Evolutionary conservation across 176 grass and related monocot genomes (phyloP).

Genomic region (Phoenix roebelenii): DNA sequence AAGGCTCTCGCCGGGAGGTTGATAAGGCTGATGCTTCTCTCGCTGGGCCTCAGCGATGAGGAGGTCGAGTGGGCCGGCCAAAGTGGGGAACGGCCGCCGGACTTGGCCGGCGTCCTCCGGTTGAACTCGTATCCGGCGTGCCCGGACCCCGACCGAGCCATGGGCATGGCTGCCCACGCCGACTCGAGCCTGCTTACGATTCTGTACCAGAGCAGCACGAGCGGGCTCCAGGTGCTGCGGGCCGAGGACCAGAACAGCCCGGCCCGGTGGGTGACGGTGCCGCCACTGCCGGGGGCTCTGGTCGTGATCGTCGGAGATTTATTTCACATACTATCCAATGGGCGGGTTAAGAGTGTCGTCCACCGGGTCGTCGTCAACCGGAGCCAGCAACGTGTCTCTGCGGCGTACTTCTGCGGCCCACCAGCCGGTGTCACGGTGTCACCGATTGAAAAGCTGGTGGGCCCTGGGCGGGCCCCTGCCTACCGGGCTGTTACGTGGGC

Average conservation of each 20-base stretch:
- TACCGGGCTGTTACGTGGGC: slow-evolving; percentile 82
- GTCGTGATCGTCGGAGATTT: slow-evolving; percentile 85
- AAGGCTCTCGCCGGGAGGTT: slow-evolving; percentile 39
- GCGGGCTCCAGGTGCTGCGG: slow-evolving; percentile 76
- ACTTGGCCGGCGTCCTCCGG: slow-evolving; percentile 30
- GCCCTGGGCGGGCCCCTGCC: slow-evolving; percentile 17
- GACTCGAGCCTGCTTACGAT: slow-evolving; percentile 94
- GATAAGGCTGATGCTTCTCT: slow-evolving; percentile 43
- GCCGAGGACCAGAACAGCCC: slow-evolving; percentile 2
- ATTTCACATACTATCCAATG: slow-evolving; percentile 88
- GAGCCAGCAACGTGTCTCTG: slow-evolving; percentile 47
- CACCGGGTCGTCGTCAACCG: slow-evolving; percentile 86
- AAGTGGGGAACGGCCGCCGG: slow-evolving; percentile 13
- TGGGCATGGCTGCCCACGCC: slow-evolving; percentile 84
- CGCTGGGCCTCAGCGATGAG: slow-evolving; percentile 56
- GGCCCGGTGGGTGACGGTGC: slow-evolving; percentile 66
- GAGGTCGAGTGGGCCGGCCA: slow-evolving; percentile 29
- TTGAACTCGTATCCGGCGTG: slow-evolving; percentile 62
- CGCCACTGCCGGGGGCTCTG: slow-evolving; percentile 41
- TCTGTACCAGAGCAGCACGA: slow-evolving; percentile 70
- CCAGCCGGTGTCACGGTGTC: slow-evolving; percentile 34
- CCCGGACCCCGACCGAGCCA: slow-evolving; percentile 74
- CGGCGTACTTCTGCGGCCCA: slow-evolving; percentile 75
- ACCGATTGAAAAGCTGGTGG: slow-evolving; percentile 45
- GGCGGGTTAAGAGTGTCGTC: slow-evolving; percentile 68